These are phyloP conservation scores for Pythium aphanidermatum DNA, from an alignment of 352 stramenopile genomes.

Conservation along the genomic window DNA sequence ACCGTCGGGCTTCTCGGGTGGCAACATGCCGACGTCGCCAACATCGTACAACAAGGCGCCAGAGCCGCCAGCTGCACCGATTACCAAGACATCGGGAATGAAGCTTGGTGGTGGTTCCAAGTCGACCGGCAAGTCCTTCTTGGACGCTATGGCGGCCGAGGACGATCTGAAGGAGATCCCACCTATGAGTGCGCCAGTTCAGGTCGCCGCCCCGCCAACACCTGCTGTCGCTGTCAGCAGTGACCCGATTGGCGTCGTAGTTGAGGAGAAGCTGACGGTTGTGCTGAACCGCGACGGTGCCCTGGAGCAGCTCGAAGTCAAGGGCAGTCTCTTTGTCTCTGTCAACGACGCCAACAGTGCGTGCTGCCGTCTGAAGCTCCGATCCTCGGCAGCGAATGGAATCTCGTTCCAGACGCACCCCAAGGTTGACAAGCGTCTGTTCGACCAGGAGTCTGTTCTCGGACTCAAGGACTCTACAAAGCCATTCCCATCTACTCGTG, in stretches of 20 bases:
- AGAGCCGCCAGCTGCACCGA: slow-evolving; percentile 32
- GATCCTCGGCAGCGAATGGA: slow-evolving; percentile 52
- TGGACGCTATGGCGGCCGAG: slow-evolving; percentile 83
- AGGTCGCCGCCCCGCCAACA: slow-evolving; percentile 52
- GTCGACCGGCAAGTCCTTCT: slow-evolving; percentile 70
- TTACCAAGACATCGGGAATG: slow-evolving; percentile 44
- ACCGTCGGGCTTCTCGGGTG: slow-evolving; percentile 23
- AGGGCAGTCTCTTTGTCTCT: slow-evolving; percentile 81
- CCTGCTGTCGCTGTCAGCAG: slow-evolving; percentile 60
- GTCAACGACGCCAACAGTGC: slow-evolving; percentile 71
- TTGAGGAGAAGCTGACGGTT: slow-evolving; percentile 87
- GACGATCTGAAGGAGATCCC: slow-evolving; percentile 84
- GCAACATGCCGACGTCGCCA: slow-evolving; percentile 49
- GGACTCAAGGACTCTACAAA: slow-evolving; percentile 78
- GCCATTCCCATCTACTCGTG: slow-evolving; percentile 73
- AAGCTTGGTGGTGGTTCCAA: slow-evolving; percentile 32
- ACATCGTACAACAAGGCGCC: slow-evolving; percentile 51
- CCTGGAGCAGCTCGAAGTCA: slow-evolving; percentile 82
- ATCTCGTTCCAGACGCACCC: slow-evolving; percentile 83
- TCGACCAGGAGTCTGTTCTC: slow-evolving; percentile 74
- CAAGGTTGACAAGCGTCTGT: slow-evolving; percentile 86
- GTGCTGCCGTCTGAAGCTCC: slow-evolving; percentile 70
- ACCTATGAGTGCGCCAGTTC: slow-evolving; percentile 66
- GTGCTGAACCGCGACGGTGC: slow-evolving; percentile 73
- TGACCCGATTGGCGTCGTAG: slow-evolving; percentile 74